Evolutionary conservation across 306 rosid genomes (phyloP), one percentile per base, ranked within the genome.

Genomic region (Urtica urens): DNA sequence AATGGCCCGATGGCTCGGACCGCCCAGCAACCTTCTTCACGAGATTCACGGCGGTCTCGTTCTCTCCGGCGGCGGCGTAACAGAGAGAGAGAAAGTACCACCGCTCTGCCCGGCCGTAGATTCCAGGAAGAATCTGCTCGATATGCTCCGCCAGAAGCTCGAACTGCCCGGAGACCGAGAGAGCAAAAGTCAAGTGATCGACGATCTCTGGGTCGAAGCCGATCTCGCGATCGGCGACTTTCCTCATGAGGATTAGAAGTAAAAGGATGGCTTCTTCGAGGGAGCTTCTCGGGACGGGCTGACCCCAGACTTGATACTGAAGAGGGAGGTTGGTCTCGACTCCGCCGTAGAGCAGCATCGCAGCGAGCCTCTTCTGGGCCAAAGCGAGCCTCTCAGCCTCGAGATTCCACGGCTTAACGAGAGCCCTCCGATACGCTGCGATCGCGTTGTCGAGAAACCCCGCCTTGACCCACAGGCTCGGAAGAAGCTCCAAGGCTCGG

Each of bases 31-130:
- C 86, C 52, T 85, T 90, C 51, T 54, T 73, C 71, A 90, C 63
- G 60, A 90, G 79, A 73, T 74, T 85, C 63, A 81, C 43, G 31
- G 99, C 94, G 20, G 57, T 57, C 69, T 79, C 94, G 20, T 69
- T 56, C 13, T 72, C 61, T 49, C 92, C 94, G 20, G 79, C 82
- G 2, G 94, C 95, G 60, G 73, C 73, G 57, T 77, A 81, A 67
- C 95, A 90, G 46, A 90, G 95, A 57, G 99, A 92, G 40, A 90
- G 99, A 60, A 75, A 64, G 74, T 81, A 81, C 92, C 95, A 85
- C 59, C 78, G 75, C 64, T 85, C 85, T 5, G 78, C 74, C 63
- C 99, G 76, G 49, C 52, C 46, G 34, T 66, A 75, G 23, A 73
- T 62, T 35, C 93, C 95, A 0, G 95, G 95, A 68, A 75, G 76